These are phyloP conservation scores for Lotus japonicus DNA, from an alignment of 306 rosid species.

Conservation along the genomic window DNA sequence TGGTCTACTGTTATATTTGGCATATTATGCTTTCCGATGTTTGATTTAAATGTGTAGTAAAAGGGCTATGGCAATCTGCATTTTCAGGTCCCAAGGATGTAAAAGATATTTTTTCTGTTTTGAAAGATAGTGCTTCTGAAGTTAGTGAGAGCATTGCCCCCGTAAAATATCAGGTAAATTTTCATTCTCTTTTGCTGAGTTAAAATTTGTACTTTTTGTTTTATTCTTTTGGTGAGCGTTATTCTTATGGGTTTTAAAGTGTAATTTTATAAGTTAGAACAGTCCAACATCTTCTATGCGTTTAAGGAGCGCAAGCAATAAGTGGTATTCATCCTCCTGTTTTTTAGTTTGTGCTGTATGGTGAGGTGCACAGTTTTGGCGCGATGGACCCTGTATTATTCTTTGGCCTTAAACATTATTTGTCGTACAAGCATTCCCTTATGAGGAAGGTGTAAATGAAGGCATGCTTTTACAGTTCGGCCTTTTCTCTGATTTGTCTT, in stretches of 20 bases:
- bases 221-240: neutral
- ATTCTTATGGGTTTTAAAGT: neutral
- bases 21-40: conserved; percentile 6
- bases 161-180: conserved; percentile 61
- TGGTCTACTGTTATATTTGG: conserved; percentile 6
- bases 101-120: conserved; percentile 53
- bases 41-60: conserved; percentile 4
- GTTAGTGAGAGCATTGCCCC: conserved; percentile 44
- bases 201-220: neutral
- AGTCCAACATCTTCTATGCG: neutral
- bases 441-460: neutral
- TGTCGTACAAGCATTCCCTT: conserved; percentile 2
- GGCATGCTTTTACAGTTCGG: conserved; percentile 8
- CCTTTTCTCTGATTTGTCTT: neutral
- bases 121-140: conserved; percentile 73
- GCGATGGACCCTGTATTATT: neutral
- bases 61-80: neutral
- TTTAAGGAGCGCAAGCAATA: neutral
- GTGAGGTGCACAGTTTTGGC: conserved; percentile 6
- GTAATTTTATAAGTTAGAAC: neutral
- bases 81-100: conserved; percentile 78
- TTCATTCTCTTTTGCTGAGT: conserved; percentile 6
- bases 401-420: conserved; percentile 2
- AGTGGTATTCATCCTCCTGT: neutral
- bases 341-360: conserved; percentile 19